A percentile compares a stretch with the other conserved stretches of the same genome.
These are phyloP conservation scores for Quercus ilex DNA, from an alignment of 306 rosid genomes.

Conservation along the genomic window DNA sequence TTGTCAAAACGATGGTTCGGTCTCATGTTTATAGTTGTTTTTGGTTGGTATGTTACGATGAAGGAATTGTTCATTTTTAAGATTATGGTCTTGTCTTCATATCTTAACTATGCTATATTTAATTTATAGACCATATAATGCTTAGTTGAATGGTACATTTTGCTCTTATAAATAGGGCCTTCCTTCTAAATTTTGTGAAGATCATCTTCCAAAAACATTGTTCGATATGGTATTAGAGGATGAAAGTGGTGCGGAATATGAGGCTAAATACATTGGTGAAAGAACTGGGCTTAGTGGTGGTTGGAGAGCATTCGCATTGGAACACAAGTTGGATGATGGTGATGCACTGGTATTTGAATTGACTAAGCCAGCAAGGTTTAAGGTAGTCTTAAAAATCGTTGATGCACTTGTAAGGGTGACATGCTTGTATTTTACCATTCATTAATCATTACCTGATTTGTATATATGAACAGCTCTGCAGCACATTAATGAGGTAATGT, in stretches of 20 bases:
- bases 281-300: slow-evolving; percentile 76
- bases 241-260: slow-evolving; percentile 54
- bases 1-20: slow-evolving; percentile 72
- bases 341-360: slow-evolving; percentile 78
- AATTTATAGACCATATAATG: not conserved
- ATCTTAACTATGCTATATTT: not conserved
- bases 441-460: slow-evolving; percentile 4
- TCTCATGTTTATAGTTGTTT: slow-evolving; percentile 91
- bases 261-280: slow-evolving; percentile 47
- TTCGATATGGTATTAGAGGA: slow-evolving; percentile 51
- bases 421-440: not conserved
- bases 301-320: slow-evolving; percentile 83
- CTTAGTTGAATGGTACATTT: not conserved
- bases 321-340: slow-evolving; percentile 74
- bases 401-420: not conserved
- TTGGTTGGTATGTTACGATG: slow-evolving; percentile 69
- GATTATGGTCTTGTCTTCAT: not conserved
- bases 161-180: slow-evolving; percentile 44
- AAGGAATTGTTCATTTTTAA: not conserved
- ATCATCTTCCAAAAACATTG: slow-evolving; percentile 47
- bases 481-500: not conserved
- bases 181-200: slow-evolving; percentile 56
- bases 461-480: not conserved
- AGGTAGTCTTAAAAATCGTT: slow-evolving; percentile 32
- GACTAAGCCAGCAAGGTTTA: slow-evolving; percentile 52